These are phyloP conservation scores for Annona cherimola DNA, from an alignment of 164 flowering plant genomes.

Conservation along the genomic window DNA sequence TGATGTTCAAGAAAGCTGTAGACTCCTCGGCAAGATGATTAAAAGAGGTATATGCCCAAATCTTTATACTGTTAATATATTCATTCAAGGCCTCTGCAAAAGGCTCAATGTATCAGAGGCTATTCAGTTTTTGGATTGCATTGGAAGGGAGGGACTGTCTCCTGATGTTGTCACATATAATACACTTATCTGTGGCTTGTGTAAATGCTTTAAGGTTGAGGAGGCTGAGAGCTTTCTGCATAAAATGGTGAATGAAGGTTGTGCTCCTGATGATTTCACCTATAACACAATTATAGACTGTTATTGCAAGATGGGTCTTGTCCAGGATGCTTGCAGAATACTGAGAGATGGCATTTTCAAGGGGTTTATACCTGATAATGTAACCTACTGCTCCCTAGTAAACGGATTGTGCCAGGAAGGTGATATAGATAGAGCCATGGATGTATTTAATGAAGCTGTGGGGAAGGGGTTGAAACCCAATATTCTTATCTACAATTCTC, in stretches of 20 bases:
- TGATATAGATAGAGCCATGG: constrained; percentile 56
- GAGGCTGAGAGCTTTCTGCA: constrained; percentile 66
- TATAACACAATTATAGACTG: constrained; percentile 75
- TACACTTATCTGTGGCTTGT: constrained; percentile 70
- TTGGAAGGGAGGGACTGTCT: constrained; percentile 34
- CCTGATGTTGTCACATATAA: constrained; percentile 86
- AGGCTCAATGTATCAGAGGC: constrained; percentile 41
- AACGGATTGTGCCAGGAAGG: constrained; percentile 66
- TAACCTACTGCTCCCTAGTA: constrained; percentile 66
- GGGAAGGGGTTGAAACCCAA: constrained; percentile 51
- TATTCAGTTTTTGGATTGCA: constrained; percentile 34
- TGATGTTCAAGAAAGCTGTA: constrained; percentile 54
- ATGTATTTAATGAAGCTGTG: constrained; percentile 42
- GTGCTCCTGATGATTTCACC: constrained; percentile 66
- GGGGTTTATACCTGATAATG: constrained; percentile 72
- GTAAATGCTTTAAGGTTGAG: constrained; percentile 49
- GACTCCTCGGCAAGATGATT: constrained; percentile 57
- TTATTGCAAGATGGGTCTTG: constrained; percentile 64
- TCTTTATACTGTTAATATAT: constrained; percentile 67
- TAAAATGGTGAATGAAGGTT: constrained; percentile 73
- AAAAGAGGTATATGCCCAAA: constrained; percentile 72
- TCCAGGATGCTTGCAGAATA: constrained; percentile 54
- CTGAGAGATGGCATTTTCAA: constrained; percentile 57
- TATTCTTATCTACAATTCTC: constrained; percentile 56
- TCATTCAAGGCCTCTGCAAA: constrained; percentile 70